phyloP scores from a whole-genome alignment of 2,329 filamentous ascomycete genomes.

The Zalaria obscura region DNA sequence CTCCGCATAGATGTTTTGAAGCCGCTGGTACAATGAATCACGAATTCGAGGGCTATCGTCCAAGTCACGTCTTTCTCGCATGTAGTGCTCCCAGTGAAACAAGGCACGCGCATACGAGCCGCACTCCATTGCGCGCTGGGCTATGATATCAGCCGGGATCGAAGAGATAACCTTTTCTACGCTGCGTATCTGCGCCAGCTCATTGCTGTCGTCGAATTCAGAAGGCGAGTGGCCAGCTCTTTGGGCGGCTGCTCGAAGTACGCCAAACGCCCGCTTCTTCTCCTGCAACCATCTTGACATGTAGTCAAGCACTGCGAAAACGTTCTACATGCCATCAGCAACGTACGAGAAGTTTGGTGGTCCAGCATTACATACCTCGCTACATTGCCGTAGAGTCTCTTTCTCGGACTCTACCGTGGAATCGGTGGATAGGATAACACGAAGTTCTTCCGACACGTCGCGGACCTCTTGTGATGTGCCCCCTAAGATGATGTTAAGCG shows the following conservation, averaged over 20 bases:
- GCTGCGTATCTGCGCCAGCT: constrained; percentile 41
- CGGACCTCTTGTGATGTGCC: constrained; percentile 49
- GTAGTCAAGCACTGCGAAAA: constrained; percentile 86
- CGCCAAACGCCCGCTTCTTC: constrained; percentile 42
- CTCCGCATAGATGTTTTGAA: constrained; percentile 90
- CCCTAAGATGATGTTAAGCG: constrained; percentile 69
- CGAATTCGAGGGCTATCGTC: constrained; percentile 42
- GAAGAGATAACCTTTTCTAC: constrained; percentile 61
- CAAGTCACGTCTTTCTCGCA: constrained; percentile 39
- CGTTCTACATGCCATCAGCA: constrained; percentile 41
- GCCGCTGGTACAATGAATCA: constrained; percentile 47
- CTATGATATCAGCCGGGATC: constrained; percentile 59
- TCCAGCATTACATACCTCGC: constrained; percentile 49
- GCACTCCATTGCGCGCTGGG: constrained; percentile 79
- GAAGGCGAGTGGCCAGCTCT: constrained; percentile 27
- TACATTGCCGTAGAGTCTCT: constrained; percentile 71
- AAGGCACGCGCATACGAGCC: constrained; percentile 83
- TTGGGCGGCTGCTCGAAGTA: constrained; percentile 25
- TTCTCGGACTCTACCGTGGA: constrained; percentile 41
- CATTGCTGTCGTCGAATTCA: constrained; percentile 36
- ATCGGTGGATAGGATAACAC: constrained; percentile 55
- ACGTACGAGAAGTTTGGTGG: neutral
- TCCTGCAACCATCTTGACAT: constrained; percentile 78
- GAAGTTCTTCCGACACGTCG: constrained; percentile 58
- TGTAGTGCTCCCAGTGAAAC: constrained; percentile 90